Percentiles rank a stretch among this genome's conserved stretches.
These are phyloP conservation scores for Arthroderma sp. DNA, from an alignment of 2,329 filamentous ascomycete species.

Conservation along the genomic window DNA sequence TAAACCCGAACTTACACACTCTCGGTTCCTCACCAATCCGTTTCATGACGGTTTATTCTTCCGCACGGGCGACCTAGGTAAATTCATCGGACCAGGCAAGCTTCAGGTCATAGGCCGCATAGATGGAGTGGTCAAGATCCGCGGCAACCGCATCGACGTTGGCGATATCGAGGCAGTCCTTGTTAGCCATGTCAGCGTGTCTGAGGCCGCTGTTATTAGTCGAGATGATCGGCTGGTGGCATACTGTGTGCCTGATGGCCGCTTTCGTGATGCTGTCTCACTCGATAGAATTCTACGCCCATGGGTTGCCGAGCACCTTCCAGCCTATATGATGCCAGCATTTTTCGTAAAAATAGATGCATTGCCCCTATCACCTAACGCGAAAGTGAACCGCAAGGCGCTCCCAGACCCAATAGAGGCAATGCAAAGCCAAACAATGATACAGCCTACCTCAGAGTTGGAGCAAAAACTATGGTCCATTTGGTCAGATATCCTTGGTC, in stretches of 20 bases:
- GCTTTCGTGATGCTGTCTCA: not conserved
- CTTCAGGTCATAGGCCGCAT: not conserved
- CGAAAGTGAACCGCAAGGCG: slow-evolving; percentile 23
- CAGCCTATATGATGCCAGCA: slow-evolving; percentile 23
- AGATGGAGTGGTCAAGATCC: slow-evolving; percentile 2
- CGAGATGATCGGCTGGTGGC: slow-evolving; percentile 1
- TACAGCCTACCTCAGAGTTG: not conserved
- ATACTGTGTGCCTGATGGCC: not conserved
- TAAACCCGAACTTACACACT: not conserved
- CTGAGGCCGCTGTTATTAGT: not conserved
- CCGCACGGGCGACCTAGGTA: slow-evolving; percentile 2
- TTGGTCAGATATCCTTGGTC: slow-evolving; percentile 5
- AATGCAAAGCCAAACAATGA: not conserved
- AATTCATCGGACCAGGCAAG: not conserved
- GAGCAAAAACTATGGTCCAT: slow-evolving; percentile 5
- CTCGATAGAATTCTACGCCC: slow-evolving; percentile 1
- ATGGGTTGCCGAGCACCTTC: slow-evolving; percentile 12
- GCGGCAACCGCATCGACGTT: slow-evolving; percentile 1
- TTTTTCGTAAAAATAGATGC: slow-evolving; percentile 24
- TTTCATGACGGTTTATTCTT: slow-evolving; percentile 1
- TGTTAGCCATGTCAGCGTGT: not conserved
- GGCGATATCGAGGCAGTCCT: slow-evolving; percentile 1
- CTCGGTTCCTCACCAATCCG: slow-evolving; percentile 4
- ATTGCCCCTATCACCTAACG: slow-evolving; percentile 20
- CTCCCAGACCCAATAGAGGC: slow-evolving; percentile 2